Base-by-base conservation (phyloP, 2,329 filamentous ascomycete species). In the Neopestalotiopsis sp. region DNA sequence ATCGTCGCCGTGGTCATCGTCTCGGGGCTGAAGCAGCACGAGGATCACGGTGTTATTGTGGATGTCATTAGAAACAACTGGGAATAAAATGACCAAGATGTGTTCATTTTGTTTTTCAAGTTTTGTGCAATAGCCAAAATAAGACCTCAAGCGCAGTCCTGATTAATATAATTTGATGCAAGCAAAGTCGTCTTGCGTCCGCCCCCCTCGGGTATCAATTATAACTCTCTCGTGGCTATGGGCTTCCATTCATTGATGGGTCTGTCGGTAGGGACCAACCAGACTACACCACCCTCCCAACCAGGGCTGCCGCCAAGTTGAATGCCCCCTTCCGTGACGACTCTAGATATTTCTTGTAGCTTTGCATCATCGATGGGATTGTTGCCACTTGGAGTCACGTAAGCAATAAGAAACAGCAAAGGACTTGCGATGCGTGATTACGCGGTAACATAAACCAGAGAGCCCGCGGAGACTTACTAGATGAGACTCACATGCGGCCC, bases 21-120 rank as follows among this genome's bases (percentile, higher is more conserved):
- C 1, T 92, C 90, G 75, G 93, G 93, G 4, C 79, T 95, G 78
- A 91, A 90, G 82, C 91, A 94, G 79, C 85, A 92, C 74, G 88
- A 94, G 81, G 92, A 95, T 79, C 93, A 96, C 79, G 89, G 89
- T 9, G 88, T 94, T 49, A 89, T 95, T 75, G 87, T 92, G 0
- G 91, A 94, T 77, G 89, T 89, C 1, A 84, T 94, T 57, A 84
- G 84, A 73, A 86, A 88, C 34, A 80, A 84, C 68, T 86, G 84
- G 84, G 68, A 74, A 69, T 74, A 34, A 68, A 9, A 20, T 17
- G n/a, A n/a, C 2, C n/a, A 20, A 9, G 13, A 53, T 53, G 45
- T 6, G 24, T 24, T 24, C n/a, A 53, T 1, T n/a, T 20, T 24
- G 0, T 53, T 53, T 5, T 53, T n/a, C 45, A n/a, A n/a, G 14